phyloP scores from a whole-genome alignment of 257 asterid species.

The Solanum chiquidenum region DNA sequence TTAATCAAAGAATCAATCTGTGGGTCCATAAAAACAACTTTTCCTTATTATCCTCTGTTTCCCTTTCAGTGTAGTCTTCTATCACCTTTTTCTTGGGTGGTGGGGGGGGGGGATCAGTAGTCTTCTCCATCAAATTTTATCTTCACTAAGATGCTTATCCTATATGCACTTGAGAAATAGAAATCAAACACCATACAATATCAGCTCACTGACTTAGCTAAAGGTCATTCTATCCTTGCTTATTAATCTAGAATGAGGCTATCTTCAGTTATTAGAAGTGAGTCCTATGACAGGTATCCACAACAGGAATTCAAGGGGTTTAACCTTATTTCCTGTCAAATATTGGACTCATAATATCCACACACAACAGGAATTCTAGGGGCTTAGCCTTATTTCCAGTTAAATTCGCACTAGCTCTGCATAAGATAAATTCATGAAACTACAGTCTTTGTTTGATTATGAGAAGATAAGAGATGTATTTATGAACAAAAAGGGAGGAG shows the following conservation, averaged over 20 bases:
- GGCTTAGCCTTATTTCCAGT: background rate
- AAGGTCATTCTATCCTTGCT: background rate
- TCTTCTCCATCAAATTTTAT: background rate
- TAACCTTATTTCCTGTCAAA: background rate
- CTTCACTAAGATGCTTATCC: background rate
- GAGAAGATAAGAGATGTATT: background rate
- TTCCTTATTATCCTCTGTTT: background rate
- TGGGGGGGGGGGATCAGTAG: background rate
- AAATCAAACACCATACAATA: background rate
- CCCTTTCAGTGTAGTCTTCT: background rate
- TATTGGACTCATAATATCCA: background rate
- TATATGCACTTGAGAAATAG: background rate
- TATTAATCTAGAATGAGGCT: background rate
- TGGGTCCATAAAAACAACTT: background rate
- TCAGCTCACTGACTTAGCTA: background rate
- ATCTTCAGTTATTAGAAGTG: background rate
- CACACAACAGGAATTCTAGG: background rate
- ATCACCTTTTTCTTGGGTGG: background rate
- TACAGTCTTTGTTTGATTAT: background rate
- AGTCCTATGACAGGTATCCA: background rate
- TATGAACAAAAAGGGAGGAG: background rate
- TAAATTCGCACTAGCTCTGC: background rate
- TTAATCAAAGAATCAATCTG: background rate
- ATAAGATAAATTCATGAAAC: background rate
- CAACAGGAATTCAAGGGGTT: background rate